Evolutionary conservation across 768 basidiomycete species (phyloP).

Genomic region (Leccinum variicolor): DNA sequence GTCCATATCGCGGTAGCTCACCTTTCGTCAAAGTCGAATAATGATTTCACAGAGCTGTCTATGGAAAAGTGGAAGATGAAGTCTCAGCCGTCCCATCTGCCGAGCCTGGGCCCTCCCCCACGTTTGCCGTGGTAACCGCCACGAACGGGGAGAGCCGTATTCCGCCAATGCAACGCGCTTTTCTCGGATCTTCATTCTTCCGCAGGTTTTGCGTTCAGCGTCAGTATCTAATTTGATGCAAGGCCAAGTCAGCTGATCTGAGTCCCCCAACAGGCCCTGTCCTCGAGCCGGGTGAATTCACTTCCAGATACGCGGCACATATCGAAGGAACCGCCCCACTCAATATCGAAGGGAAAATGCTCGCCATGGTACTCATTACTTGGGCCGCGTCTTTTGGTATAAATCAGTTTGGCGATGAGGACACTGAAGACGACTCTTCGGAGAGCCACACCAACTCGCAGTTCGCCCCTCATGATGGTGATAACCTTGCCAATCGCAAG

Average conservation of each 20-base stretch:
- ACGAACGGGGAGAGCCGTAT: conserved; percentile 42
- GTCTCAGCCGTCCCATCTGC: conserved; percentile 23
- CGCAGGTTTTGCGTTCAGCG: conserved; percentile 81
- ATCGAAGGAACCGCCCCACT: conserved; percentile 59
- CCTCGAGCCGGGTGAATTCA: conserved; percentile 77
- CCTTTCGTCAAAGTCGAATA: conserved; percentile 4
- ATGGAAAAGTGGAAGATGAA: conserved; percentile 60
- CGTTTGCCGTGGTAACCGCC: conserved; percentile 4
- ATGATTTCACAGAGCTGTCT: conserved; percentile 56
- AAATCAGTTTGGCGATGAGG: conserved; percentile 65
- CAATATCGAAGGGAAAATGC: conserved; percentile 68
- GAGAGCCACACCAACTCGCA: conserved; percentile 3
- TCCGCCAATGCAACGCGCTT: conserved; percentile 70
- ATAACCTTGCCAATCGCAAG: conserved; percentile 34
- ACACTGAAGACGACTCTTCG: conserved; percentile 6
- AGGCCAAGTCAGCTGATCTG: background rate
- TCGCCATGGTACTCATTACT: conserved; percentile 76
- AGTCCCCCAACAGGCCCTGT: conserved; percentile 63
- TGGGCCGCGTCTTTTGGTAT: conserved; percentile 92
- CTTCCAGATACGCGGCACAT: conserved; percentile 66
- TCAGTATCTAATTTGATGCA: conserved; percentile 34
- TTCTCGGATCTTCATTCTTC: conserved; percentile 86
- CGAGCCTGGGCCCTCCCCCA: conserved; percentile 23
- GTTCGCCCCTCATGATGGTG: conserved; percentile 15
- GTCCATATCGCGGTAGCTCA: conserved; percentile 29